Percentiles rank a stretch among this genome's conserved stretches.
Evolutionary conservation across 2,329 filamentous ascomycete genomes (phyloP).

Genomic region (Exophiala aquamarina): DNA sequence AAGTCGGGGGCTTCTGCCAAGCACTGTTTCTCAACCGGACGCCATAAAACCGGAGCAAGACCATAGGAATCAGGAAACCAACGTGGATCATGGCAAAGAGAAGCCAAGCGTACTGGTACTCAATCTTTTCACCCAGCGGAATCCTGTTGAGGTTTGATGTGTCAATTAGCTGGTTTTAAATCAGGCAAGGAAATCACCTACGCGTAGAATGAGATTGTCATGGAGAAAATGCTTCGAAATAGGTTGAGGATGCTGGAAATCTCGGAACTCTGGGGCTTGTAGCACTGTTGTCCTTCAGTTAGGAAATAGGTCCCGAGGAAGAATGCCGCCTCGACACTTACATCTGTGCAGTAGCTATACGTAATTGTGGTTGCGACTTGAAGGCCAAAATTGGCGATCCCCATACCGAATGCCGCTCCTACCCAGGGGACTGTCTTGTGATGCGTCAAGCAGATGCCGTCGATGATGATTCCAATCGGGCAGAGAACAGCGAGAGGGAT

Average conservation of each 20-base stretch:
- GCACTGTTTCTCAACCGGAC: slow-evolving; percentile 22
- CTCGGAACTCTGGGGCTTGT: slow-evolving; percentile 38
- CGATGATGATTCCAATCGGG: slow-evolving; percentile 32
- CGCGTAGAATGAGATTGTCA: slow-evolving; percentile 36
- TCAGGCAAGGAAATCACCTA: too few relatives aligned
- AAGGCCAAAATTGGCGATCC: slow-evolving; percentile 35
- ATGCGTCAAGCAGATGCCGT: slow-evolving; percentile 30
- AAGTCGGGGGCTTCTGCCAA: slow-evolving; percentile 18
- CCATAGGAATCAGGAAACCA: slow-evolving; percentile 28
- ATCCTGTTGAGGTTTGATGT: slow-evolving; percentile 25
- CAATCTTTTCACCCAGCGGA: slow-evolving; percentile 30
- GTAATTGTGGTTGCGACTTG: slow-evolving; percentile 38
- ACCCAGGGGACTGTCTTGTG: slow-evolving; percentile 33
- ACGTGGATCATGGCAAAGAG: slow-evolving; percentile 32
- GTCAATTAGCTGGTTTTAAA: too few relatives aligned
- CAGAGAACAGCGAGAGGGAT: slow-evolving; percentile 24
- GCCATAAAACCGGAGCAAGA: slow-evolving; percentile 28
- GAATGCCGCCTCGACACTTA: slow-evolving; percentile 14
- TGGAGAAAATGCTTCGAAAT: slow-evolving; percentile 35
- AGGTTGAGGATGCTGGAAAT: slow-evolving; percentile 36
- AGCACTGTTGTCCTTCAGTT: too few relatives aligned
- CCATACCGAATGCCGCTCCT: slow-evolving; percentile 39
- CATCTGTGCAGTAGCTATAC: slow-evolving; percentile 38
- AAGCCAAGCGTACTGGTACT: slow-evolving; percentile 34
- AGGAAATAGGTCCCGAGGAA: too few relatives aligned